Base-by-base conservation (phyloP, 1,139 yeast genomes). In the Kodamaea sp. region DNA sequence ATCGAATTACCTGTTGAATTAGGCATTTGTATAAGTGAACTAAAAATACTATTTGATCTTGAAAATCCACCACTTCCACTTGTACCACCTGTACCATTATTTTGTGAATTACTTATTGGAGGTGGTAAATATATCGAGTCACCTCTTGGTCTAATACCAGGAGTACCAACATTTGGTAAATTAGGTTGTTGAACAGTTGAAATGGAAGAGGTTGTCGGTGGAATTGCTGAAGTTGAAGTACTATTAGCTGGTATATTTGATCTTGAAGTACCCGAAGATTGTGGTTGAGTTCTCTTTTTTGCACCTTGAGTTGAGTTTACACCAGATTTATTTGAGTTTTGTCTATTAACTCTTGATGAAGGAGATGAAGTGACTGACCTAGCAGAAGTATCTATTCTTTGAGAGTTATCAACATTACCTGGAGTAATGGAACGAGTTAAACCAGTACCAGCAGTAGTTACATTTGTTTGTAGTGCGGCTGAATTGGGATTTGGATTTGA, bases 21-120 rank as follows among this genome's bases (percentile, higher is more conserved):
- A 4, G 75, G 74, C 22, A 69, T 53, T 47, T 70, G 73, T 28
- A 70, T 67, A 23, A 67, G 53, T 7, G 70, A 62, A 43, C 66
- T 66, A 51, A 70, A 70, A 8, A 70, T 68, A 45, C 73, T 65
- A 43, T 70, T 69, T 27, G 75, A 66, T 22, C 75, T 45, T 25
- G 67, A 63, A 28, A 41, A 41, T 5, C 41, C 41, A 6, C 37
- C 45, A 15, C 20, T 15, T 27, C n/a, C 3, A 11, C 30, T 24
- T 5, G 27, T 24, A 5, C 37, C 37, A 15, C 27, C 10, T 22
- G 36, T 27, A 2, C 34, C 40, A 23, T 29, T 32, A 8, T 29
- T 25, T 20, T 32, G 36, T 8, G 22, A 20, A 29, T 41, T 41
- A 25, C 23, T 43, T 35, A 52, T 39, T 2, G 62, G 62, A 12